Base-by-base conservation (phyloP, 2,329 filamentous ascomycete species). In the Akanthomyces lecanii region DNA sequence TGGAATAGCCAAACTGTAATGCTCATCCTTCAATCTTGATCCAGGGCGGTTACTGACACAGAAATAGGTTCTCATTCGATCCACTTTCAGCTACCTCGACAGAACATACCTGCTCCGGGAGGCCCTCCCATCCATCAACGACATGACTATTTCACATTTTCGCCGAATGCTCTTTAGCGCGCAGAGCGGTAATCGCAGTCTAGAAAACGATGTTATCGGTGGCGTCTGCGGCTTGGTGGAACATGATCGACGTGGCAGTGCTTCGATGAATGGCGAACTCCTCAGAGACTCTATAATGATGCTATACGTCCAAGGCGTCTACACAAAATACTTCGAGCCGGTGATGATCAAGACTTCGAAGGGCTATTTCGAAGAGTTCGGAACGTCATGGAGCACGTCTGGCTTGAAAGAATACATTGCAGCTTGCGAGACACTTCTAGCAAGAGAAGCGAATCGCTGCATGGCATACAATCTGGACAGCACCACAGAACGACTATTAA, bases 31-130 rank as follows among this genome's bases (percentile, higher is more conserved):
- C 30, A 6, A n/a, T 10, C 14, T 21, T 33, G 21, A 33, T 38
- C 38, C 7, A 25, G n/a, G 40, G 55, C 47, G 40, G 51, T 65
- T 44, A 67, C 65, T 63, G 7, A 62, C 36, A 6, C 3, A 21
- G 4, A 40, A 33, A 50, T 42, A 92, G 87, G 84, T 87, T 67
- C 87, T 88, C 16, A 85, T 99, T 59, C 86, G 92, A 55, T 94
- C 90, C 66, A 89, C 96, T 45, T 98, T 97, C 76, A 96, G 92
- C 77, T 99, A 93, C 71, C 83, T 99, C 67, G 94, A 99, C 73
- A 88, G 95, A 66, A 91, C 92, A 2, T 97, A 92, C 71, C 82
- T 99, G 8, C 80, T 97, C 2, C 88, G 89, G 63, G 87, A 88
- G 52, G 85, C 89, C 25, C 77, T 83, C 42, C 82, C 83, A 11